Percentiles rank a stretch among this genome's conserved stretches.
Conservation (phyloP, 129 eudicot species). For the Mikania micrantha region DNA sequence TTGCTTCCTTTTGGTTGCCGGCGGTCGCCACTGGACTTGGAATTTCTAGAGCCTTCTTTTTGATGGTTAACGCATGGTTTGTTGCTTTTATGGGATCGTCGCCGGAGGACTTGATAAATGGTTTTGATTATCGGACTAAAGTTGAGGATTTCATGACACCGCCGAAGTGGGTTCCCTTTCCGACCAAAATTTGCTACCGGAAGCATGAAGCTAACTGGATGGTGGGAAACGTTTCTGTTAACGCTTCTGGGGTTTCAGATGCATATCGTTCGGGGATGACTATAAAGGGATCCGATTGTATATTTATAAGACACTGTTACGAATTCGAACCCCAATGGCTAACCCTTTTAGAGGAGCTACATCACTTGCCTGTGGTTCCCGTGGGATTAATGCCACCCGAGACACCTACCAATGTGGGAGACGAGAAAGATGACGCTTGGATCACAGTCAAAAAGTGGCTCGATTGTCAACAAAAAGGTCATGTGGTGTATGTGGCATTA, state of each 20-base stretch:
- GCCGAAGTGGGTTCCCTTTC: slow-evolving; percentile 42
- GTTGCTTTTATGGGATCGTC: slow-evolving; percentile 13
- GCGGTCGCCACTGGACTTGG: slow-evolving; percentile 24
- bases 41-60: slow-evolving; percentile 25
- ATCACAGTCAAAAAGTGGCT: slow-evolving; percentile 29
- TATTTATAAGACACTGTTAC: slow-evolving; percentile 22
- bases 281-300: slow-evolving; percentile 21
- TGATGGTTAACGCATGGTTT: slow-evolving; percentile 24
- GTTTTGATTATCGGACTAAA: neutral
- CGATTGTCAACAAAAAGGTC: slow-evolving; percentile 26
- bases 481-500: slow-evolving; percentile 35
- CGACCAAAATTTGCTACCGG: slow-evolving; percentile 24
- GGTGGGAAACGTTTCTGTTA: neutral
- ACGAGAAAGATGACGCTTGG: slow-evolving; percentile 29
- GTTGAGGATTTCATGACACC: slow-evolving; percentile 23
- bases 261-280: neutral
- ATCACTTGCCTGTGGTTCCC: slow-evolving; percentile 33
- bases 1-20: slow-evolving; percentile 43
- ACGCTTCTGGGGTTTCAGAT: slow-evolving; percentile 35
- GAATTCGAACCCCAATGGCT: slow-evolving; percentile 49
- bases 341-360: slow-evolving; percentile 32
- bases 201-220: slow-evolving; percentile 28
- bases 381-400: slow-evolving; percentile 42
- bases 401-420: neutral
- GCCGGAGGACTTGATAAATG: slow-evolving; percentile 11